Conservation (phyloP, 129 eudicot genomes). For the Centaurea solstitialis region DNA sequence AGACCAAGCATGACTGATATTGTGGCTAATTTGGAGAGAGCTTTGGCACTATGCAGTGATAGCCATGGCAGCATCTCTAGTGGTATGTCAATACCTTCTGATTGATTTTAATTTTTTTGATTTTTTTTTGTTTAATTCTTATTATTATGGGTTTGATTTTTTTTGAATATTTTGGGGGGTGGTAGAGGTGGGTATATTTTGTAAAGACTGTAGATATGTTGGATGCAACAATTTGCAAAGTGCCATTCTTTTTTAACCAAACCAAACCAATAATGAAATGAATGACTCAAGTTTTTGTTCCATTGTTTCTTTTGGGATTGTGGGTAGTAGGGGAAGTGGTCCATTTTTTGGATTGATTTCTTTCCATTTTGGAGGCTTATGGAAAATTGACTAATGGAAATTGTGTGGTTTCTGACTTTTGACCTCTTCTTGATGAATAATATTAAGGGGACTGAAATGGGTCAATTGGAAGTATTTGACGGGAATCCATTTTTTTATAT, state of each 20-base stretch:
- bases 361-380: not conserved
- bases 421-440: not conserved
- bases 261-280: not conserved
- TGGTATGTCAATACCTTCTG: conserved; percentile 27
- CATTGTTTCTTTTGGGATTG: not conserved
- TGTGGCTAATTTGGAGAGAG: conserved; percentile 56
- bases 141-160: conserved; percentile 15
- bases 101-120: conserved; percentile 7
- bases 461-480: conserved; percentile 8
- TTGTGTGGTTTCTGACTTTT: not conserved
- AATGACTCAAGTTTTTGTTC: not conserved
- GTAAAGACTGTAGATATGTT: conserved; percentile 37
- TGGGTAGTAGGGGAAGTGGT: not conserved
- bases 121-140: conserved; percentile 1
- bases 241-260: conserved; percentile 25
- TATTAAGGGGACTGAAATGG: not conserved
- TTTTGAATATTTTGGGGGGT: not conserved
- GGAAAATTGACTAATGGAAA: not conserved
- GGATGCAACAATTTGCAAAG: conserved; percentile 39
- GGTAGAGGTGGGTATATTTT: conserved; percentile 20
- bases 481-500: not conserved
- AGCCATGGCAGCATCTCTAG: conserved; percentile 46
- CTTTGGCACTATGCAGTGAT: conserved; percentile 43
- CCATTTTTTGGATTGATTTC: not conserved
- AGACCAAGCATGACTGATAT: conserved; percentile 56